phyloP scores from a whole-genome alignment of 1,284 basidiomycete species.

The Sanghuangporus sanghuang region DNA sequence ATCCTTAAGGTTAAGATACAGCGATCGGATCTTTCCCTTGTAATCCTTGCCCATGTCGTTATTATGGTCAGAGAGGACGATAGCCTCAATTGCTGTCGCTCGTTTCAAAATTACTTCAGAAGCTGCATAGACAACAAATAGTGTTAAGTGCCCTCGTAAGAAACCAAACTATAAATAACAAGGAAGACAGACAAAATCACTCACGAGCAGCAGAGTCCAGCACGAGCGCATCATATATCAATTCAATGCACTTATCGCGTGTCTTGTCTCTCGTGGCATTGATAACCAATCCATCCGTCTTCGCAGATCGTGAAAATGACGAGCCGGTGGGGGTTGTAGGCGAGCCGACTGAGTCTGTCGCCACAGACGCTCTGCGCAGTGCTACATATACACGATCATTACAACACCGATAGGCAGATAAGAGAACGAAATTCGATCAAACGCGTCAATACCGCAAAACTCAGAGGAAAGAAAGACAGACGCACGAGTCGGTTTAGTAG shows the following conservation, averaged over 20 bases:
- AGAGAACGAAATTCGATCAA: constrained; percentile 17
- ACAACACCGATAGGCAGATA: background rate
- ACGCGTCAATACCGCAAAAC: constrained; percentile 26
- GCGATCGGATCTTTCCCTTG: constrained; percentile 81
- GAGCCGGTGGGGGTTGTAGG: constrained; percentile 40
- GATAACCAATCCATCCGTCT: constrained; percentile 62
- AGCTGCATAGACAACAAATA: constrained; percentile 34
- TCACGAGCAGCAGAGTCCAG: constrained; percentile 80
- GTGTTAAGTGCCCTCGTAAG: background rate
- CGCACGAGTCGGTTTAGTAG: constrained; percentile 24
- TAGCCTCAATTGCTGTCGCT: constrained; percentile 57
- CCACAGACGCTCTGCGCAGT: constrained; percentile 11
- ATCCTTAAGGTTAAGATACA: constrained; percentile 93
- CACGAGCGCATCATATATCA: constrained; percentile 89
- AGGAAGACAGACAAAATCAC: constrained; percentile 30
- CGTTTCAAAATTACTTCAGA: constrained; percentile 54
- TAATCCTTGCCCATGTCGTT: constrained; percentile 46
- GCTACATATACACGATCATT: background rate
- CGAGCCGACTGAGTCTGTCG: constrained; percentile 6
- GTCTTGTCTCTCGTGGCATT: constrained; percentile 63
- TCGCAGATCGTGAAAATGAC: constrained; percentile 51
- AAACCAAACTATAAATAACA: background rate
- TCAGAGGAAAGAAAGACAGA: constrained; percentile 6
- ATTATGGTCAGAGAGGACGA: constrained; percentile 45
- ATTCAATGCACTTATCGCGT: constrained; percentile 84